Evolutionary conservation across 768 basidiomycete species (phyloP).

Genomic region (Suillus spraguei): DNA sequence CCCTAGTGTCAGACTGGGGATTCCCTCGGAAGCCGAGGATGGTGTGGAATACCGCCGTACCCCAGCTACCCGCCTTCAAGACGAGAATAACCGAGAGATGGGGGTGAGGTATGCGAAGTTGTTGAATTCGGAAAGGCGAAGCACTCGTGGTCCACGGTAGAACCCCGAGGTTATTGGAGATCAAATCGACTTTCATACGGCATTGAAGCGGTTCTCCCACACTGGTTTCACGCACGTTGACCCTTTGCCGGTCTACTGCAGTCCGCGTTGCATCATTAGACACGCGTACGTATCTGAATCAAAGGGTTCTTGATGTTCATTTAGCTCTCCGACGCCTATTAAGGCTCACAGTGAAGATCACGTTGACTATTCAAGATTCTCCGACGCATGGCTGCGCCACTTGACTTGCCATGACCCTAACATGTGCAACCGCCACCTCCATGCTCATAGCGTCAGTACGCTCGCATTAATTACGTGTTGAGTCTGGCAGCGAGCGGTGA

Average conservation of each 20-base stretch:
- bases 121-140: neutral
- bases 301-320: neutral
- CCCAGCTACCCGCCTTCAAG: neutral
- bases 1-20: neutral
- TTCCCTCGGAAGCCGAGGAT: neutral
- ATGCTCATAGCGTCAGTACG: neutral
- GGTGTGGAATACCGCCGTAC: slow-evolving; percentile 26
- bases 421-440: neutral
- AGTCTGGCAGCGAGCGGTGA: neutral
- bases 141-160: neutral
- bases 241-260: neutral
- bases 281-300: neutral
- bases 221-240: neutral
- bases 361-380: neutral
- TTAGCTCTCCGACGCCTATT: neutral
- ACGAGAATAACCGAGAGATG: neutral
- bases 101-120: slow-evolving; percentile 6
- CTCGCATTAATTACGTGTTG: neutral
- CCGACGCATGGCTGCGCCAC: neutral
- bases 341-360: neutral
- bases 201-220: neutral
- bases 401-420: neutral
- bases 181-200: neutral
- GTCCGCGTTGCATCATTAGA: neutral
- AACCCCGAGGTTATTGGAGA: neutral